phyloP scores from a whole-genome alignment of 495 filamentous ascomycete genomes.

The Aspergillus taichungensis region DNA sequence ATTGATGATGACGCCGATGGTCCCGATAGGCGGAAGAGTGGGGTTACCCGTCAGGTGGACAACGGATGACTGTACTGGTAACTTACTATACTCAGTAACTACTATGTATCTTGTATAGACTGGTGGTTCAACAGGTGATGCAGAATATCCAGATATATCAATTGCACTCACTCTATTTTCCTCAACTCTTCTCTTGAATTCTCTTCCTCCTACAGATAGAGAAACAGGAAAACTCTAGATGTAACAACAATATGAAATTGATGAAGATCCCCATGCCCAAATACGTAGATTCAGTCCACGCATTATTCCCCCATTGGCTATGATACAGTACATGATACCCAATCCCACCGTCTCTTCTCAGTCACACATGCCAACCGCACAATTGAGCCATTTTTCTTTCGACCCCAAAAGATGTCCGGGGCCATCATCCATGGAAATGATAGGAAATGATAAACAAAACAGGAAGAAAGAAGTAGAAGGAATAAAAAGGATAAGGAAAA shows the following conservation, averaged over 20 bases:
- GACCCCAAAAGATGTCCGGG: not conserved
- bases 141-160: no score
- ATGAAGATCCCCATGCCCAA: not conserved
- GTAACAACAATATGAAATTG: not conserved
- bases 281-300: conserved; percentile 3
- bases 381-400: no score
- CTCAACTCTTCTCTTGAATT: no score
- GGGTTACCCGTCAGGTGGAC: conserved; percentile 16
- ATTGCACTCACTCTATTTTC: no score
- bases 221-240: not conserved
- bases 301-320: conserved; percentile 7
- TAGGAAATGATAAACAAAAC: conserved; percentile 3
- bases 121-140: no score
- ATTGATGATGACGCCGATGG: conserved; percentile 10
- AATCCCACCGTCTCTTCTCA: not conserved
- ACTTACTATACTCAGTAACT: no score
- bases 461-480: not conserved
- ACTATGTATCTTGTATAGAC: no score
- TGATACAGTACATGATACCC: conserved; percentile 10
- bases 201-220: no score
- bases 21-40: conserved; percentile 13
- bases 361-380: not conserved
- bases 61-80: not conserved
- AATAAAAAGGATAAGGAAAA: not conserved
- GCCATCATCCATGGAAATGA: not conserved